Percentiles rank a stretch among this genome's conserved stretches.
These are phyloP conservation scores for Phytophthora rubi DNA, from an alignment of 352 stramenopile species.

Conservation along the genomic window DNA sequence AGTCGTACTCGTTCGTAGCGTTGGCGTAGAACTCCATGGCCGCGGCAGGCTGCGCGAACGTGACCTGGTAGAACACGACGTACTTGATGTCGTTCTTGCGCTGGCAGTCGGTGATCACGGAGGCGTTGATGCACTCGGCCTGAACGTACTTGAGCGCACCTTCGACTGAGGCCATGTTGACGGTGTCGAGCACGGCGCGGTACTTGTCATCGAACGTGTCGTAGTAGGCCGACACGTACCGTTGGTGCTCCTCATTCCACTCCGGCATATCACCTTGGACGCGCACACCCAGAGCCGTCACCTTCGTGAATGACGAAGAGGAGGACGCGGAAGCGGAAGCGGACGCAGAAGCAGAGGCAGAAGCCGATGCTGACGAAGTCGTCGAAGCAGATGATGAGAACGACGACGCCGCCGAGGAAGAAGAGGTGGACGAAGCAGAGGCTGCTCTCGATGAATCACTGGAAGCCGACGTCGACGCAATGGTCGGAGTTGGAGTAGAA, in stretches of 20 bases:
- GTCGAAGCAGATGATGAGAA: background rate
- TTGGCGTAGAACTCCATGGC: conserved; percentile 59
- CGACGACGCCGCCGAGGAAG: background rate
- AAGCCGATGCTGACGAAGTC: conserved; percentile 5
- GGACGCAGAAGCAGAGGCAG: background rate
- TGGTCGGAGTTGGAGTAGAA: conserved; percentile 13
- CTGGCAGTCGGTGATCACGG: conserved; percentile 42
- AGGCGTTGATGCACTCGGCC: conserved; percentile 66
- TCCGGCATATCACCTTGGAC: conserved; percentile 55
- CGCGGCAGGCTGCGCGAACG: conserved; percentile 46
- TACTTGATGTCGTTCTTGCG: conserved; percentile 70
- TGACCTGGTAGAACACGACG: conserved; percentile 70
- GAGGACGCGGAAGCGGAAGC: conserved; percentile 12
- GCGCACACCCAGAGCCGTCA: conserved; percentile 53
- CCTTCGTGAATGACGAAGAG: conserved; percentile 41
- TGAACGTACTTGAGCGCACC: conserved; percentile 71
- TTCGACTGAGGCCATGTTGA: conserved; percentile 65
- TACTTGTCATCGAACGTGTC: conserved; percentile 53
- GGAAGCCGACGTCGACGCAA: conserved; percentile 8
- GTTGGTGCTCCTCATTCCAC: conserved; percentile 41
- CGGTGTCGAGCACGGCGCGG: conserved; percentile 51
- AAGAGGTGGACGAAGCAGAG: conserved; percentile 8
- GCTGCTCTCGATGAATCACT: conserved; percentile 6
- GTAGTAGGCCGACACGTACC: conserved; percentile 50
- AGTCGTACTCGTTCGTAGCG: conserved; percentile 37